Evolutionary conservation across 257 asterid genomes (phyloP), one percentile per base, ranked within the genome.

Genomic region (Asclepias syriaca): DNA sequence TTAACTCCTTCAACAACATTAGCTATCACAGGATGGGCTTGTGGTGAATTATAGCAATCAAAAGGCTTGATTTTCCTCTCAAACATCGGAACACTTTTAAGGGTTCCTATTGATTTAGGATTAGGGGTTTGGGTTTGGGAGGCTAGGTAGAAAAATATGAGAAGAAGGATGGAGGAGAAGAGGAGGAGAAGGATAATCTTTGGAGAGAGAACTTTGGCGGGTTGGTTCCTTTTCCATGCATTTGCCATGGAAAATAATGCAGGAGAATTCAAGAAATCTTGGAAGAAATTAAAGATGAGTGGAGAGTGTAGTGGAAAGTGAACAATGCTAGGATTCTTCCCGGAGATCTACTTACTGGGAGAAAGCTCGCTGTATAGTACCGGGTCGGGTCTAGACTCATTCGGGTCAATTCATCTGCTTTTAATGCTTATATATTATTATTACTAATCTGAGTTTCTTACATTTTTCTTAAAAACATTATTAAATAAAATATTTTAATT

Each of bases 1-100:
- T 95, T 88, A 40, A 95, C 83, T 37, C 98, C 98, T 80, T 95
- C 99, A 18, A 95, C 98, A n/a, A 80, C 66, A 87, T 88, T 91
- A 85, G 98, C 97, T 70, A 95, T 78, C 0, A 95, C 84, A 49
- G 98, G 99, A 81, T 86, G 80, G 65, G 97, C 98, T 78, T 95
- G 99, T 4, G 96, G 92, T 22, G 96, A 74, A 58, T 59, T 81
- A 74, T 83, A 78, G 85, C 99, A 95, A 66, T 92, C 87, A 48
- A 95, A 92, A 2, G 97, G 90, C 34, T 65, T 77, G 54, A 95
- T 85, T 72, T 86, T 83, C 4, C 87, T 68, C n/a, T 69, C 74
- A 63, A 67, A 61, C 66, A 63, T 45, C 18, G 74, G 61, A 18
- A 72, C 61, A 66, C 43, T 73, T 21, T 29, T 27, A 12, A 66